A percentile compares a stretch with the other conserved stretches of the same genome.
Conservation (phyloP, 176 grass and related monocot genomes). For the Thalia dealbata region DNA sequence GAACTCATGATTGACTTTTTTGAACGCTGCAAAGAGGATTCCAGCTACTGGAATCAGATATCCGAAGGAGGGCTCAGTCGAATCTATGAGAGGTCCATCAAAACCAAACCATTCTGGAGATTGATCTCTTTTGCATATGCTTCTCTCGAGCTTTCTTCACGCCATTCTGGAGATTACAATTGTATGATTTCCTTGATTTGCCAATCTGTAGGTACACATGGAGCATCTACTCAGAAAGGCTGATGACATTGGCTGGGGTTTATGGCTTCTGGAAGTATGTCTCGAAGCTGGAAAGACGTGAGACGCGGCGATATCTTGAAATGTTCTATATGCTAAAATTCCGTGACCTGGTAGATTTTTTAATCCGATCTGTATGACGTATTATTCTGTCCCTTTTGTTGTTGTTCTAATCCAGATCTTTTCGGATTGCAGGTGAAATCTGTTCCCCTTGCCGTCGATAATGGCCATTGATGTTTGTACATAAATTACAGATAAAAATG, state of each 20-base stretch:
- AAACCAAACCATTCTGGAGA: too few relatives aligned
- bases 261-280: constrained; percentile 97
- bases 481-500: background rate
- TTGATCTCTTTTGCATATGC: background rate
- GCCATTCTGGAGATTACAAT: background rate
- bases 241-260: constrained; percentile 87
- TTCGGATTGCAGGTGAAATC: constrained; percentile 50
- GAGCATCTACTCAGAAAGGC: constrained; percentile 92
- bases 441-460: constrained; percentile 54
- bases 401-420: background rate
- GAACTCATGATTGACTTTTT: constrained; percentile 71
- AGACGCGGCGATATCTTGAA: constrained; percentile 76
- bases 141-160: background rate
- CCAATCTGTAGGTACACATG: constrained; percentile 63
- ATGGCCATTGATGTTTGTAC: constrained; percentile 23
- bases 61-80: constrained; percentile 48
- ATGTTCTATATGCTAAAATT: constrained; percentile 96
- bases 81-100: constrained; percentile 67
- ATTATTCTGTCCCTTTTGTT: background rate
- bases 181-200: constrained; percentile 9
- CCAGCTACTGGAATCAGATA: constrained; percentile 44
- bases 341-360: constrained; percentile 79
- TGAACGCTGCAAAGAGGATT: constrained; percentile 47
- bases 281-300: constrained; percentile 81
- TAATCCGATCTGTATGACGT: too few relatives aligned